phyloP scores from a whole-genome alignment of 345 rosid genomes.

The Acer yangbiense region DNA sequence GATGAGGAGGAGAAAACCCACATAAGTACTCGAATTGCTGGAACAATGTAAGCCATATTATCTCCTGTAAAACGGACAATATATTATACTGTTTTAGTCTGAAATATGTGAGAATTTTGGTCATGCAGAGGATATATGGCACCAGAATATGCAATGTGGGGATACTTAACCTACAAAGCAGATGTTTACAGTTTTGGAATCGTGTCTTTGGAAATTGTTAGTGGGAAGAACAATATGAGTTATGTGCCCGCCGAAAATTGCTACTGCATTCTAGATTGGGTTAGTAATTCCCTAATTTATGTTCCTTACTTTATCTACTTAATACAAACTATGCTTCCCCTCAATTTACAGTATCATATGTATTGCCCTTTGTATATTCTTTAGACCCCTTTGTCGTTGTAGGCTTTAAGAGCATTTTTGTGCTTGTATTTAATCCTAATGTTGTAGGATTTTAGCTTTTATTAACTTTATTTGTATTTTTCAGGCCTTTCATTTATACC shows the following conservation, averaged over 20 bases:
- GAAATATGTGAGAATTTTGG: not conserved
- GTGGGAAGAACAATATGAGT: constrained; percentile 51
- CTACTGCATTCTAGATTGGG: constrained; percentile 64
- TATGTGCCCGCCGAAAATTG: constrained; percentile 38
- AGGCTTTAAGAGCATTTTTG: not conserved
- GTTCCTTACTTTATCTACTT: not conserved
- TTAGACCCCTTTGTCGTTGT: not conserved
- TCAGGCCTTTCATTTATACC: constrained; percentile 49
- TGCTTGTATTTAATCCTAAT: too few species aligned
- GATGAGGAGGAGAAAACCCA: constrained; percentile 56
- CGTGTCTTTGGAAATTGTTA: constrained; percentile 55
- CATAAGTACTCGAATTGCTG: constrained; percentile 65
- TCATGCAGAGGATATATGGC: constrained; percentile 62
- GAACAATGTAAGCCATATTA: constrained; percentile 47
- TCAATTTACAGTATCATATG: not conserved
- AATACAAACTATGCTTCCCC: not conserved
- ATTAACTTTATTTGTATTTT: not conserved
- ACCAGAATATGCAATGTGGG: constrained; percentile 71
- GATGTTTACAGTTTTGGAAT: constrained; percentile 70
- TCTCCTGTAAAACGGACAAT: not conserved
- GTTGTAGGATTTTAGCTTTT: not conserved
- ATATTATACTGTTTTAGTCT: not conserved
- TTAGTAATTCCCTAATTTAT: constrained; percentile 21
- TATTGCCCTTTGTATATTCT: not conserved
- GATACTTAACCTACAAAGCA: constrained; percentile 58